Conservation (phyloP, 1,284 basidiomycete species). For the Cutaneotrichosporon sp. region DNA sequence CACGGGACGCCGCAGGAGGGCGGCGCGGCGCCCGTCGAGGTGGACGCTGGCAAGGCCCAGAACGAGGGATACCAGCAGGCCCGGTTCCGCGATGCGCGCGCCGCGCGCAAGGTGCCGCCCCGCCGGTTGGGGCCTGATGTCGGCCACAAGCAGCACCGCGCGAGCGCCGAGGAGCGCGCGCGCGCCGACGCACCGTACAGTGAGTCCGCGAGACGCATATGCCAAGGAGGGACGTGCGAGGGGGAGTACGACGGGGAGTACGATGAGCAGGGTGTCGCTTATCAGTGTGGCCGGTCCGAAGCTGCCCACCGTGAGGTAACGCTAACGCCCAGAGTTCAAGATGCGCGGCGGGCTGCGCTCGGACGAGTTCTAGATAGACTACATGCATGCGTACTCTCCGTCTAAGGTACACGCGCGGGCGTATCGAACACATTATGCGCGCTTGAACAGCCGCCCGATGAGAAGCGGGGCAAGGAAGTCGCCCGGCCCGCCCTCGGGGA, state of each 20-base stretch:
- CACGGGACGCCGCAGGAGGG: neutral
- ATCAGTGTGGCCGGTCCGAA: no score
- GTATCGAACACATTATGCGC: constrained; percentile 1
- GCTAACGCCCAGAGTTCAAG: constrained; percentile 19
- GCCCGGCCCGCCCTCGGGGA: constrained; percentile 10
- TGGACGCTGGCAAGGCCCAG: neutral
- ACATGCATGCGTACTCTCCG: constrained; percentile 2
- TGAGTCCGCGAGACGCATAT: constrained; percentile 39
- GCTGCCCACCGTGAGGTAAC: neutral
- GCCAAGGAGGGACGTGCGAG: no score
- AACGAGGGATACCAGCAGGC: constrained; percentile 1
- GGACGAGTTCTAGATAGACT: constrained; percentile 43
- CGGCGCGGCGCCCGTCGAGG: neutral
- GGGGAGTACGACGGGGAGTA: no score
- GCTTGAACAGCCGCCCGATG: neutral
- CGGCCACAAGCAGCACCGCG: constrained; percentile 1
- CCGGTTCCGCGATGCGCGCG: constrained; percentile 11
- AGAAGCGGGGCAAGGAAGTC: constrained; percentile 9
- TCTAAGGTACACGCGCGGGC: no score
- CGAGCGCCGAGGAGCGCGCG: constrained; percentile 40
- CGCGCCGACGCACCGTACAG: constrained; percentile 51
- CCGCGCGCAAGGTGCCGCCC: constrained; percentile 6
- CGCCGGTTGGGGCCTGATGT: constrained; percentile 4
- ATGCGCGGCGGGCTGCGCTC: constrained; percentile 48
- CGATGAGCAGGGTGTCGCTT: neutral